phyloP scores from a whole-genome alignment of 306 rosid genomes.

The Phaseolus lunatus region DNA sequence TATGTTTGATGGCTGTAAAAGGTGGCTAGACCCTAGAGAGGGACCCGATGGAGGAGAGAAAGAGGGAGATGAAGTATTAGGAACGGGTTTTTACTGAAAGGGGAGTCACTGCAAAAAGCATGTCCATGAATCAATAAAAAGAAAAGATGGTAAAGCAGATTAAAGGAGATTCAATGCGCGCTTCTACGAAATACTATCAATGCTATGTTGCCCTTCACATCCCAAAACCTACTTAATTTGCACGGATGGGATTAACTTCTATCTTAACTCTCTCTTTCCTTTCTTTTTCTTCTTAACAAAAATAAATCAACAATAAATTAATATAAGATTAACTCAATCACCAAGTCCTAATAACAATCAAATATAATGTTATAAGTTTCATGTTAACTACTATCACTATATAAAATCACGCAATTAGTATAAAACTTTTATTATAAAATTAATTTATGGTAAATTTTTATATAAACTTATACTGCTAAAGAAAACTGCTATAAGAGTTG shows the following conservation, averaged over 20 bases:
- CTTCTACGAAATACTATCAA: constrained; percentile 39
- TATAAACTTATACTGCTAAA: neutral
- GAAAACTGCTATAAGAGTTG: too few relatives aligned
- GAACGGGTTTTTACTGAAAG: constrained; percentile 45
- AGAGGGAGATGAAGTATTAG: constrained; percentile 27
- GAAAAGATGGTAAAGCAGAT: constrained; percentile 36
- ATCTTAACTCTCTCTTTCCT: too few relatives aligned
- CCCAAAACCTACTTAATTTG: neutral
- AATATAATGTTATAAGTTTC: too few relatives aligned
- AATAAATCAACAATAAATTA: too few relatives aligned
- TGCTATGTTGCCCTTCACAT: constrained; percentile 9
- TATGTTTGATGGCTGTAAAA: constrained; percentile 41
- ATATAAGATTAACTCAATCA: too few relatives aligned
- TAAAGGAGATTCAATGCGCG: constrained; percentile 42
- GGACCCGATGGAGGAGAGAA: constrained; percentile 16
- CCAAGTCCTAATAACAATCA: too few relatives aligned
- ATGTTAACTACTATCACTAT: too few relatives aligned
- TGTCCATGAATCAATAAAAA: constrained; percentile 37
- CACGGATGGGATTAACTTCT: neutral
- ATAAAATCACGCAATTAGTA: too few relatives aligned
- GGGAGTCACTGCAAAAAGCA: constrained; percentile 53
- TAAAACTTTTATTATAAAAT: neutral
- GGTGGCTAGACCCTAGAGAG: constrained; percentile 34
- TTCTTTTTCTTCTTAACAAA: too few relatives aligned
- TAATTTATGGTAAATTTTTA: neutral